Conservation (phyloP, 2,329 filamentous ascomycete species). For the Sclerotinia spermophila region DNA sequence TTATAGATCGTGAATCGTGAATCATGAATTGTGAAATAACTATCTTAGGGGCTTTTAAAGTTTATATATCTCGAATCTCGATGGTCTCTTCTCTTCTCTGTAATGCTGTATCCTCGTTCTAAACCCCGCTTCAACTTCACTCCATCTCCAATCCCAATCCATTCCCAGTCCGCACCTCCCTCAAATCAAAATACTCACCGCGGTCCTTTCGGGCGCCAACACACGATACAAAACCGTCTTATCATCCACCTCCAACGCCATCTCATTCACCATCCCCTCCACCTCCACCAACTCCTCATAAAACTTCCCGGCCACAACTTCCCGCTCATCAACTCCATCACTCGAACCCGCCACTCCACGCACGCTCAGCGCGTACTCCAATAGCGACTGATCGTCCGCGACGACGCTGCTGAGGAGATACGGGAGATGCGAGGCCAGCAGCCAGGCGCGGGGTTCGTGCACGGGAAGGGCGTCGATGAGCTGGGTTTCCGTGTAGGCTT, state of each 20-base stretch:
- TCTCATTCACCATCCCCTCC: not conserved
- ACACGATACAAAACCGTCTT: conserved; percentile 3
- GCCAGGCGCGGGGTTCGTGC: not conserved
- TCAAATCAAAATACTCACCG: conserved; percentile 15
- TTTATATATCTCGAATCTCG: too few species aligned
- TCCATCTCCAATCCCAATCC: too few species aligned
- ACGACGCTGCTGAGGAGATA: conserved; percentile 3
- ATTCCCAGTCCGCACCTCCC: not conserved
- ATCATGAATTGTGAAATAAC: too few species aligned
- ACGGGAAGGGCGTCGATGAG: not conserved
- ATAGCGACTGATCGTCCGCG: conserved; percentile 1
- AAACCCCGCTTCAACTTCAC: not conserved
- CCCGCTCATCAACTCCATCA: not conserved
- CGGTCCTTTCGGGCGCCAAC: conserved; percentile 9
- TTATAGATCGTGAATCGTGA: too few species aligned
- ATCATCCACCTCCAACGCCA: conserved; percentile 13
- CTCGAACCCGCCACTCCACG: not conserved
- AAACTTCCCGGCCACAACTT: not conserved
- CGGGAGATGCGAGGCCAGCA: not conserved
- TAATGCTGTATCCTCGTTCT: too few species aligned
- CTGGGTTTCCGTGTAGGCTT: not conserved
- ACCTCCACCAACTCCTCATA: conserved; percentile 14
- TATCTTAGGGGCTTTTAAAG: too few species aligned
- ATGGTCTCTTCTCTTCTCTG: too few species aligned
- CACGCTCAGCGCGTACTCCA: conserved; percentile 11